A percentile compares a stretch with the other conserved stretches of the same genome.
Evolutionary conservation across 176 grass and related monocot species (phyloP).

Genomic region (Oryza australiensis): DNA sequence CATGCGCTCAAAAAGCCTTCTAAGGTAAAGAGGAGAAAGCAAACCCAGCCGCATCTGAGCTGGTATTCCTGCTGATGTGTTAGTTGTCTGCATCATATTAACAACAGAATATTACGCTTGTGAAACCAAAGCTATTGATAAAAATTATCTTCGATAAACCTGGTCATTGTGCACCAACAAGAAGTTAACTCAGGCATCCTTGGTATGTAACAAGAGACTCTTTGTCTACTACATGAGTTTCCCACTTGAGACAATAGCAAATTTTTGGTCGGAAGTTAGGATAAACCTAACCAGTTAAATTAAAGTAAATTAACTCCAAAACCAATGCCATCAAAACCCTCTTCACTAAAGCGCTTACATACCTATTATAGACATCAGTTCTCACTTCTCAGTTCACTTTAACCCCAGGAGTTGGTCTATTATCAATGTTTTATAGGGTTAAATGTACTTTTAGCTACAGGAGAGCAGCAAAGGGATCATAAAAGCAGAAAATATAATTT

Average conservation of each 20-base stretch:
- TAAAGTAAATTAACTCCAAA: background rate
- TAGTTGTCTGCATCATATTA: slow-evolving; percentile 59
- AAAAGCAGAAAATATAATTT: background rate
- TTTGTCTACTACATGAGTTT: background rate
- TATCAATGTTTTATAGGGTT: background rate
- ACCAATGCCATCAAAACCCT: background rate
- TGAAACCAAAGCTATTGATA: background rate
- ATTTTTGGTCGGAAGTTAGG: background rate
- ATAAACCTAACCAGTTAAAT: background rate
- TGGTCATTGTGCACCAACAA: background rate
- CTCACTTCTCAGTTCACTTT: background rate
- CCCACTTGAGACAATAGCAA: background rate
- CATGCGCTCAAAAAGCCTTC: slow-evolving; percentile 88
- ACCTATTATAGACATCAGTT: background rate
- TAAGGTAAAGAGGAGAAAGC: slow-evolving; percentile 85
- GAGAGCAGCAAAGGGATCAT: background rate
- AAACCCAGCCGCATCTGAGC: slow-evolving; percentile 69
- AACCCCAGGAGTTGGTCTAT: background rate
- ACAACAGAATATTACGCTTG: slow-evolving; percentile 17
- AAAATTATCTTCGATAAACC: background rate
- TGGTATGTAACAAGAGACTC: background rate
- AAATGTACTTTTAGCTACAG: background rate
- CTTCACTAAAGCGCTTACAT: background rate
- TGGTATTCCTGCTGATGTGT: slow-evolving; percentile 58
- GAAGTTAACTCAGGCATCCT: background rate